Evolutionary conservation across 495 filamentous ascomycete genomes (phyloP).

Genomic region (Stereocaulon alpinum): DNA sequence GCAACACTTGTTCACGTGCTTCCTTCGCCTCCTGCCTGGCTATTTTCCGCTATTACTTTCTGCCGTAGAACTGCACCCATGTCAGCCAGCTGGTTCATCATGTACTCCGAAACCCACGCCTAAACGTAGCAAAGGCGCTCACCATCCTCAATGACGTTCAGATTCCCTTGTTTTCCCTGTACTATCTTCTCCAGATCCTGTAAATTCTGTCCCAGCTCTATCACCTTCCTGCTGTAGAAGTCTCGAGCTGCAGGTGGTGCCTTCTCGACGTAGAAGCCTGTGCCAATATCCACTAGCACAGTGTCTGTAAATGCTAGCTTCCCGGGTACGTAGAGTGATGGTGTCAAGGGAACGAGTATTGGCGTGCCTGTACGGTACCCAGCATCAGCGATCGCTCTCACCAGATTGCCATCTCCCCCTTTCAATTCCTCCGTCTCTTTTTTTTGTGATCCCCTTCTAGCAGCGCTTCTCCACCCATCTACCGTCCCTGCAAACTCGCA

Average conservation of each 20-base stretch:
- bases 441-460: not conserved
- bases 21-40: conserved; percentile 11
- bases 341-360: conserved; percentile 83
- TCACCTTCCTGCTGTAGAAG: conserved; percentile 81
- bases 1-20: conserved; percentile 20
- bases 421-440: not conserved
- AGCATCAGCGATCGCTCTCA: not conserved
- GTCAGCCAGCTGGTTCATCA: not conserved
- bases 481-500: too few relatives aligned
- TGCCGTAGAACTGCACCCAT: conserved; percentile 42
- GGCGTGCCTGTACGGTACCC: conserved; percentile 37
- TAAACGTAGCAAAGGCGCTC: conserved; percentile 21
- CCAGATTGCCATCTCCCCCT: not conserved
- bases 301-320: conserved; percentile 62
- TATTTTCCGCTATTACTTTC: conserved; percentile 37
- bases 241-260: conserved; percentile 61
- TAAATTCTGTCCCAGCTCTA: conserved; percentile 66
- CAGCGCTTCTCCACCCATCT: not conserved
- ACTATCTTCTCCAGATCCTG: conserved; percentile 81
- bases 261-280: conserved; percentile 96
- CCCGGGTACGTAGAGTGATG: conserved; percentile 87
- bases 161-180: conserved; percentile 69
- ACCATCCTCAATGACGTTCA: conserved; percentile 85
- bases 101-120: too few relatives aligned
- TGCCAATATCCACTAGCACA: conserved; percentile 91